phyloP scores from a whole-genome alignment of 495 filamentous ascomycete species.

The Pyronema omphalodes region DNA sequence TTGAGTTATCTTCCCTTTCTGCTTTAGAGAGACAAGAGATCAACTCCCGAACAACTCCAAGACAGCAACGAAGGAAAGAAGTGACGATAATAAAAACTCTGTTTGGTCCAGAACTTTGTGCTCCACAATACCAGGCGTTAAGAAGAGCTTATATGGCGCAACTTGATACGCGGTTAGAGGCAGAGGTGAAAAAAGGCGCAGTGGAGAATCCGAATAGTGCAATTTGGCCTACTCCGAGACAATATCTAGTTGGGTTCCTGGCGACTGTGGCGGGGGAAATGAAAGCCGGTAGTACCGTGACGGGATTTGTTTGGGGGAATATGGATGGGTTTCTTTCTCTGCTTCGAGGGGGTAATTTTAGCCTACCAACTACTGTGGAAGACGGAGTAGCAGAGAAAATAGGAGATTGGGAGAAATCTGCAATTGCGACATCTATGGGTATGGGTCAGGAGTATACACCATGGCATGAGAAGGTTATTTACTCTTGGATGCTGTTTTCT shows the following conservation, averaged over 20 bases:
- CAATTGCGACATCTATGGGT: background rate
- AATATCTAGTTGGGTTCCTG: background rate
- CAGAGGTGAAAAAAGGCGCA: background rate
- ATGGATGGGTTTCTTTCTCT: background rate
- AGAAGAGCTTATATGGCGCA: conserved; percentile 4
- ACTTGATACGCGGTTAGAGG: background rate
- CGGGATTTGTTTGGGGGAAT: background rate
- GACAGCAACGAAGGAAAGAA: background rate
- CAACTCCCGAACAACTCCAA: background rate
- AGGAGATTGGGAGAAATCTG: background rate
- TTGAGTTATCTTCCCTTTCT: background rate
- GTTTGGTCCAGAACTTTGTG: background rate
- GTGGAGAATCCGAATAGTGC: background rate
- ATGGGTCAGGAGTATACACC: background rate
- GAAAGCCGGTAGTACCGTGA: background rate
- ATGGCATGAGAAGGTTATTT: background rate
- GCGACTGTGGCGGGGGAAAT: background rate
- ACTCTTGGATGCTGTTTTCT: conserved; percentile 3
- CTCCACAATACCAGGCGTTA: background rate
- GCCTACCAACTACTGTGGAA: background rate
- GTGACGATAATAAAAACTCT: background rate
- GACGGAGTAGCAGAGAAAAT: background rate
- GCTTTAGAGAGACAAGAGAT: background rate
- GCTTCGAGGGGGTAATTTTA: background rate
- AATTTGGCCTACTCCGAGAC: background rate